Conservation (phyloP, 2,329 filamentous ascomycete species). For the Trichoderma sp. region DNA sequence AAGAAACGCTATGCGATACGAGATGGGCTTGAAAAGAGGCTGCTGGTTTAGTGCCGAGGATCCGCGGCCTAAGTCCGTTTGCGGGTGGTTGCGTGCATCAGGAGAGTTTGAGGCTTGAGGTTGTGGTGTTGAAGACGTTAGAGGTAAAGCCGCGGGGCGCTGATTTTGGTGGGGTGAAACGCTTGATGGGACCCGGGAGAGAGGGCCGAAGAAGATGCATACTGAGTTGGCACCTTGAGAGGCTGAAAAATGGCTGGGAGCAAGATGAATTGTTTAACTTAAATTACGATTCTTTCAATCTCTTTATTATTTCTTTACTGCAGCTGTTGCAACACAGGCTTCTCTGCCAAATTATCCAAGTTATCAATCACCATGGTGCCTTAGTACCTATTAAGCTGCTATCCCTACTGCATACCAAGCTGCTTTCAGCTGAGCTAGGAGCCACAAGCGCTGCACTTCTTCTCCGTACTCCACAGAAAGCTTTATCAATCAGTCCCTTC, state of each 20-base stretch:
- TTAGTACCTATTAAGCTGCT: neutral
- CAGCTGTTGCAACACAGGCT: neutral
- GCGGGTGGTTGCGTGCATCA: conserved; percentile 12
- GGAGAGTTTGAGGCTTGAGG: conserved; percentile 21
- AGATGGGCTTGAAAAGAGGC: neutral
- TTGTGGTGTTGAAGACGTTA: neutral
- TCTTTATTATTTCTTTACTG: neutral
- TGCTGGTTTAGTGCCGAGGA: neutral
- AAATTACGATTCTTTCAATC: neutral
- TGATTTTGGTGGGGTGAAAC: conserved; percentile 4
- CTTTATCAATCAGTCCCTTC: neutral
- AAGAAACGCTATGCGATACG: neutral
- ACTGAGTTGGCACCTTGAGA: neutral
- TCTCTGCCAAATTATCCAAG: neutral
- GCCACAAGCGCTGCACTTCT: neutral
- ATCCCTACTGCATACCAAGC: neutral
- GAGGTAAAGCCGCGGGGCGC: neutral
- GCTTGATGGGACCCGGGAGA: neutral
- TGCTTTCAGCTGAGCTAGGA: neutral
- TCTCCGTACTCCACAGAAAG: neutral
- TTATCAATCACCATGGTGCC: neutral
- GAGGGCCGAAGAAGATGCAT: neutral
- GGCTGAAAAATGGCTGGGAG: neutral
- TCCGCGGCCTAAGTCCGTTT: neutral
- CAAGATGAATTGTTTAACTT: neutral